Evolutionary conservation across 768 basidiomycete species (phyloP), one percentile per base, ranked within the genome.

Genomic region (Auriculariales sp.): DNA sequence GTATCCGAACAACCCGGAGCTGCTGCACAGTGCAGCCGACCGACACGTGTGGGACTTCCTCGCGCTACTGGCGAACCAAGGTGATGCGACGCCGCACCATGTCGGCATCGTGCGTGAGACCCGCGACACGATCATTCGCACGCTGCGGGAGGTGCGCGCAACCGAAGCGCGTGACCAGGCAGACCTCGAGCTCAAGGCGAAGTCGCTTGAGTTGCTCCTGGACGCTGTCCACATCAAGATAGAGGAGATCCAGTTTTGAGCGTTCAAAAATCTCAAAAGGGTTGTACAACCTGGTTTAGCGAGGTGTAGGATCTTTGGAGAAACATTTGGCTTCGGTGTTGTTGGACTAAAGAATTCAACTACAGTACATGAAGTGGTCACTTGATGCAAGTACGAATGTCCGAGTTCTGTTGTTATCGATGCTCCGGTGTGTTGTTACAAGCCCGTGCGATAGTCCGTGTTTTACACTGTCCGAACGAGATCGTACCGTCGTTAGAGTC

Each of bases 31-130:
- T 48, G 31, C 52, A 10, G 63, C 61, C 12, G 68, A 94, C 65
- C 85, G 87, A 62, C 87, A 85, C 12, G 86, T 90, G n/a, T 95
- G 92, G 91, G 83, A 87, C 61, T 88, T 92, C 72, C 74, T 95
- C 30, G 88, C 91, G 5, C 81, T 89, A 2, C 67, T 98, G 46
- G 93, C 92, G 2, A 72, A 93, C 33, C 83, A 85, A 55, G 86
- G 68, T 52, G 63, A 90, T 11, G 77, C 78, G 45, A 71, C 78
- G 35, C 83, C 90, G 56, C 90, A 99, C 63, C 94, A 98, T 62
- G 85, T 88, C 55, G 68, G 78, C 39, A 73, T 99, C 44, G 93
- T 99, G 29, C 76, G 79, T 17, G 71, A 81, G 27, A 69, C 97
- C 39, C 80, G 92, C 51, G 94, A 97, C 61, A 93, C 95, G 68